Base-by-base conservation (phyloP, 2,329 filamentous ascomycete species). In the Cytospora chrysosperma region DNA sequence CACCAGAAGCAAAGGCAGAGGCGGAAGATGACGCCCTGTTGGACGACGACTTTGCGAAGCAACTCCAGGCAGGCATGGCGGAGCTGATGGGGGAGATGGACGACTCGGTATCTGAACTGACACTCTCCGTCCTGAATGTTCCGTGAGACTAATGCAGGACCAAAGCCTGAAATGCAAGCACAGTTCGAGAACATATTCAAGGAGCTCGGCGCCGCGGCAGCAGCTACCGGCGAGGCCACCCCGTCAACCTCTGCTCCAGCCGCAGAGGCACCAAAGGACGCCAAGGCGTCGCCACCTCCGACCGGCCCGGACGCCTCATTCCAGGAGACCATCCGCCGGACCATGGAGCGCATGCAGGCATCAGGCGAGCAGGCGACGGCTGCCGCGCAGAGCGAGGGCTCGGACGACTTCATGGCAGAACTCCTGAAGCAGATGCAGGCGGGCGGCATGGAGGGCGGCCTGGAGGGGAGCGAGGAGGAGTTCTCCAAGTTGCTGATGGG, bases 271-370 rank as follows among this genome's bases (percentile, higher is more conserved):
- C 59, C 69, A 17, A 63, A 72, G 6, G 60, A 72, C 9, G 68
- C 73, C 3, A 56, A 68, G 32, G 57, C 74, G 5, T 65, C 70
- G 28, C 65, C 70, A 30, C 65, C 64, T 4, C 28, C 57, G 30
- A 73, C 32, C 7, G 72, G 75, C 26, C 69, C 75, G 27, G 88
- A 91, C 49, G 86, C 88, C 54, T 86, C 84, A 0, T 99, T 99
- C 76, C 92, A 96, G 73, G 93, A 97, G 65, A 96, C 92, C 0
- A 98, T 99, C 70, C 88, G 90, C 65, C 88, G 88, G 70, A 98
- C 95, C 0, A 97, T 99, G 90, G 92, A 96, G 77, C 90, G 95
- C 56, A 97, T 99, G 92, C 91, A 96, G 71, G 86, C 86, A 37
- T 97, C 93, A 0, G 93, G 91, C 2, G 88, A 94, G 49, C 89